A percentile compares a stretch with the other conserved stretches of the same genome.
phyloP scores from a whole-genome alignment of 1,284 basidiomycete species.

The Leccinum subatratum region DNA sequence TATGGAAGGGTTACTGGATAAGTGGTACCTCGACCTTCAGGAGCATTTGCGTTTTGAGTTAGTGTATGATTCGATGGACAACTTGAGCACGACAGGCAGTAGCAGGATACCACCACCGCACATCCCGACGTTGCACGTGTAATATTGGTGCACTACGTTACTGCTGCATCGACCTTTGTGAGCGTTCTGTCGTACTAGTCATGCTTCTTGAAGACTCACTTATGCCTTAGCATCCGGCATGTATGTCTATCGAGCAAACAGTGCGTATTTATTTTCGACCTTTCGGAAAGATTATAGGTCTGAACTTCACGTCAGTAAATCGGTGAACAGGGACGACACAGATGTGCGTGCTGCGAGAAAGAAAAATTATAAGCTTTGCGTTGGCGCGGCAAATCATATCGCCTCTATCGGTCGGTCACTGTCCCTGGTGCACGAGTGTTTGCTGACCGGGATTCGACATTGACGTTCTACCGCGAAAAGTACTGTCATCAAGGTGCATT shows the following conservation, averaged over 20 bases:
- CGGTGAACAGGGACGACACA: conserved; percentile 41
- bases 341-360: conserved; percentile 52
- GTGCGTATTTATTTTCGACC: conserved; percentile 21
- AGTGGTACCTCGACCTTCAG: conserved; percentile 74
- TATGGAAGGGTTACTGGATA: conserved; percentile 67
- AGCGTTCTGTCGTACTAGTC: conserved; percentile 30
- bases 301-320: conserved; percentile 21
- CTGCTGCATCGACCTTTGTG: conserved; percentile 80
- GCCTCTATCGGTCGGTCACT: conserved; percentile 58
- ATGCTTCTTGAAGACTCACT: conserved; percentile 4
- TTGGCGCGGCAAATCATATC: conserved; percentile 74
- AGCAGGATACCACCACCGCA: conserved; percentile 52
- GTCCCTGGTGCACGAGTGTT: neutral
- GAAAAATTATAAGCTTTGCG: conserved; percentile 68
- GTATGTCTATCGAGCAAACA: conserved; percentile 24
- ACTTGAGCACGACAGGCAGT: conserved; percentile 20
- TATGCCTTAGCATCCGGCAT: conserved; percentile 25
- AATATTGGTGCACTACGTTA: conserved; percentile 80
- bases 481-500: conserved; percentile 63
- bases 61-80: conserved; percentile 34
- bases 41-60: conserved; percentile 63
- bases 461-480: conserved; percentile 55
- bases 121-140: conserved; percentile 74
- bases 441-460: conserved; percentile 32
- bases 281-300: conserved; percentile 19